These are phyloP conservation scores for Ceratocystiopsis sp. DNA, from an alignment of 2,329 filamentous ascomycete species.

Conservation along the genomic window DNA sequence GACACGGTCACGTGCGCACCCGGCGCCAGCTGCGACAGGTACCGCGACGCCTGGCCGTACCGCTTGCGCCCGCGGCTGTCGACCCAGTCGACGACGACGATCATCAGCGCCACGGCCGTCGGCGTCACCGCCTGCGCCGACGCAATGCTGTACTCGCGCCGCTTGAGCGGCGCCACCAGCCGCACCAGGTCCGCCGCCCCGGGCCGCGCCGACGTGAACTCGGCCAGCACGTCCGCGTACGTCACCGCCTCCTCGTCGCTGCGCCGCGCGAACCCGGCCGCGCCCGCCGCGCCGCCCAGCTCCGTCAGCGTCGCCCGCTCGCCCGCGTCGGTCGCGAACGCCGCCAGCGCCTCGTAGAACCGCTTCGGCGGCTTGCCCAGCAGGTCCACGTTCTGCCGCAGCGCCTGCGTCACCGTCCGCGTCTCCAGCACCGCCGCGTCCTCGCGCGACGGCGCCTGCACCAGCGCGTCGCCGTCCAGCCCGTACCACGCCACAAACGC, in stretches of 20 bases:
- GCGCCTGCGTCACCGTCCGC: constrained; percentile 80
- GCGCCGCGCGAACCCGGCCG: constrained; percentile 80
- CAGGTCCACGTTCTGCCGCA: constrained; percentile 87
- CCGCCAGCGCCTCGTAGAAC: constrained; percentile 86
- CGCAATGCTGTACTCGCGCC: constrained; percentile 96
- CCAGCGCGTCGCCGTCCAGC: constrained; percentile 63
- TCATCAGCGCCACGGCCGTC: constrained; percentile 79
- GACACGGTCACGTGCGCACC: constrained; percentile 75
- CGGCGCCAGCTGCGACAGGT: constrained; percentile 58
- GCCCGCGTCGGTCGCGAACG: constrained; percentile 65
- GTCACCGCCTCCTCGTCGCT: constrained; percentile 82
- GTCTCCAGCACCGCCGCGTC: constrained; percentile 59
- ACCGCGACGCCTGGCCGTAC: constrained; percentile 84
- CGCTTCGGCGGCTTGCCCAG: constrained; percentile 93
- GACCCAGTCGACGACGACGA: constrained; percentile 93
- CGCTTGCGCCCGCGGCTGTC: constrained; percentile 76
- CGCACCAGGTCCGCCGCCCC: constrained; percentile 74
- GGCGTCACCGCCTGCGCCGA: constrained; percentile 92
- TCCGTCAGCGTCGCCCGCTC: constrained; percentile 68
- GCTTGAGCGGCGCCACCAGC: constrained; percentile 84
- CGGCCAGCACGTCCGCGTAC: constrained; percentile 75
- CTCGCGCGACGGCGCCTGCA: constrained; percentile 82
- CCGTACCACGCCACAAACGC: constrained; percentile 86
- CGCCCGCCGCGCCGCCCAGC: constrained; percentile 63
- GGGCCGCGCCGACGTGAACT: constrained; percentile 80